Percentiles rank a stretch among this genome's conserved stretches.
These are phyloP conservation scores for Sporothrix inflata DNA, from an alignment of 2,329 filamentous ascomycete species.

Conservation along the genomic window DNA sequence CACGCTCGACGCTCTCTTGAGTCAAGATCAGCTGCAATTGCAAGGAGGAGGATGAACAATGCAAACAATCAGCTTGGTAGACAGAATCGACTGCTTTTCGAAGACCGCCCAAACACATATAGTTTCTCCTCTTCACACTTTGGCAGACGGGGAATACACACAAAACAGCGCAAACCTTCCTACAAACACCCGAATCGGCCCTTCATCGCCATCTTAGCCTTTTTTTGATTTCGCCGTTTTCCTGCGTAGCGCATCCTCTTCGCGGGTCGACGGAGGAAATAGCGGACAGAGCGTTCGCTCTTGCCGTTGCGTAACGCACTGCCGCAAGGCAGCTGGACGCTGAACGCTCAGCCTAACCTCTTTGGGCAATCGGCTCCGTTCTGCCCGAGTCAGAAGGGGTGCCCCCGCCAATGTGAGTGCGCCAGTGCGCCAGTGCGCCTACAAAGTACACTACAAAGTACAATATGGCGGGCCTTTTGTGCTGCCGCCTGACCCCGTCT, in stretches of 20 bases:
- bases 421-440: not conserved
- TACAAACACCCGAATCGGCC: not conserved
- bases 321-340: not conserved
- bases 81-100: too few species aligned
- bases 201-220: not conserved
- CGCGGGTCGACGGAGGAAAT: constrained; percentile 3
- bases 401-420: too few species aligned
- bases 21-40: not conserved
- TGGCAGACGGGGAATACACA: not conserved
- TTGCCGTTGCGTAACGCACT: not conserved
- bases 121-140: too few species aligned
- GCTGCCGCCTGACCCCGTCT: constrained; percentile 24
- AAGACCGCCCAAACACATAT: too few species aligned
- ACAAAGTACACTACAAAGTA: too few species aligned
- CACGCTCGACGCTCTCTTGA: not conserved
- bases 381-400: constrained; percentile 27
- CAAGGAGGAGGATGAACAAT: not conserved
- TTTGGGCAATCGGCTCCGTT: constrained; percentile 28
- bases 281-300: not conserved
- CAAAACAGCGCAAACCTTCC: not conserved
- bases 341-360: not conserved
- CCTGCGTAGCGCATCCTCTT: not conserved
- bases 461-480: too few species aligned
- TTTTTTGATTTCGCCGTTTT: not conserved
- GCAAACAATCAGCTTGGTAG: too few species aligned